phyloP scores from a whole-genome alignment of 1,284 basidiomycete species.

The Papiliotrema terrestris region DNA sequence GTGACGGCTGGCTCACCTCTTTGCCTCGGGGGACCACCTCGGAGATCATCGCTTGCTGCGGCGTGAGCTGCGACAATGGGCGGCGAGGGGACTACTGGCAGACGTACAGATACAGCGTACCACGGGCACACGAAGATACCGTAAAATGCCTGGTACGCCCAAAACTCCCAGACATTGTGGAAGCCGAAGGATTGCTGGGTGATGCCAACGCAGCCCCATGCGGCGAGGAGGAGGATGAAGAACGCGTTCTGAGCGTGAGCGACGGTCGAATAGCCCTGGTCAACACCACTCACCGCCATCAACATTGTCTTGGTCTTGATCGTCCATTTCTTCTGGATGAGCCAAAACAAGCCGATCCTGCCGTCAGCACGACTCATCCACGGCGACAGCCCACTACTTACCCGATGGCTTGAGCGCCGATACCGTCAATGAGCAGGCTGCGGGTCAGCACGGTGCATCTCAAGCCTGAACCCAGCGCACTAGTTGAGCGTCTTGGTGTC shows the following conservation, averaged over 20 bases:
- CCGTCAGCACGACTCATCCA: background rate
- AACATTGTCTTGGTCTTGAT: conserved; percentile 67
- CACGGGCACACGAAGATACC: conserved; percentile 82
- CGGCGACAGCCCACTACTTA: conserved; percentile 41
- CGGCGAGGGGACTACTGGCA: background rate
- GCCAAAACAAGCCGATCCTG: conserved; percentile 63
- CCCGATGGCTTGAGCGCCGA: conserved; percentile 69
- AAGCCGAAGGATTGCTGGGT: conserved; percentile 74
- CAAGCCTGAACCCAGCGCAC: conserved; percentile 11
- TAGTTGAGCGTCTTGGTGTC: conserved; percentile 43
- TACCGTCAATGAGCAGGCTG: conserved; percentile 69
- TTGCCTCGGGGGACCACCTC: conserved; percentile 65
- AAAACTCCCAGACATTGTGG: conserved; percentile 81
- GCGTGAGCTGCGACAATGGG: background rate
- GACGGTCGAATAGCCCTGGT: conserved; percentile 67
- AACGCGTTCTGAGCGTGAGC: conserved; percentile 46
- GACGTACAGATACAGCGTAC: conserved; percentile 60
- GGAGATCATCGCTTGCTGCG: conserved; percentile 72
- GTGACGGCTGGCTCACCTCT: conserved; percentile 19
- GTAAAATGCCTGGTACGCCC: conserved; percentile 75
- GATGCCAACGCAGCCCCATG: conserved; percentile 81
- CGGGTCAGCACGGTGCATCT: conserved; percentile 55
- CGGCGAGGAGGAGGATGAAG: conserved; percentile 37
- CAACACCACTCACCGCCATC: conserved; percentile 51
- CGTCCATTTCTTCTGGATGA: conserved; percentile 67